Conservation (phyloP, 805 yeast species). For the Pichia rugopelliculosa region DNA sequence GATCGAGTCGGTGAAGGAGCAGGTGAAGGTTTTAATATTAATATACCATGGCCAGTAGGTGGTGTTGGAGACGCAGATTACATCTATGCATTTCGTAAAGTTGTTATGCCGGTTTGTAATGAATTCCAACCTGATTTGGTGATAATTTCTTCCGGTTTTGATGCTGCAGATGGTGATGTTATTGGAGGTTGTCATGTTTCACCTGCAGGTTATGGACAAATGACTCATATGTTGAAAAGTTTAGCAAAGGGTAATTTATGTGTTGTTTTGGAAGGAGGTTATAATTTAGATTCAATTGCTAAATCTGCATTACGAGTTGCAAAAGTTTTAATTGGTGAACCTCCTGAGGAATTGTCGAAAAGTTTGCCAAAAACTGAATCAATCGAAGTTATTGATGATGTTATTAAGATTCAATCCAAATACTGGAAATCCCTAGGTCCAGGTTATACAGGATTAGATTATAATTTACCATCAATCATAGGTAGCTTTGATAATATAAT, state of each 20-base stretch:
- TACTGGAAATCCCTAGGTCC: slow-evolving; percentile 84
- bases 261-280: slow-evolving; percentile 94
- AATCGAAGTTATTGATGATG: slow-evolving; percentile 73
- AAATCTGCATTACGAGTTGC: slow-evolving; percentile 88
- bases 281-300: slow-evolving; percentile 85
- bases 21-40: slow-evolving; percentile 84
- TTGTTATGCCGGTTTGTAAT: slow-evolving; percentile 78
- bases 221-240: slow-evolving; percentile 87
- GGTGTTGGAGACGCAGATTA: slow-evolving; percentile 97
- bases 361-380: slow-evolving; percentile 69
- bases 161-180: slow-evolving; percentile 97
- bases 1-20: slow-evolving; percentile 76
- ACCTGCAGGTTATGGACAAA: slow-evolving; percentile 93
- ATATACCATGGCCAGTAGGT: slow-evolving; percentile 87
- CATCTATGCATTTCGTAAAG: slow-evolving; percentile 78
- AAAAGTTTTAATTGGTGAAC: slow-evolving; percentile 86
- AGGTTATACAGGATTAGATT: slow-evolving; percentile 39
- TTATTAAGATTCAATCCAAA: slow-evolving; percentile 67
- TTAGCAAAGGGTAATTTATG: slow-evolving; percentile 84
- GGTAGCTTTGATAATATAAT: slow-evolving; percentile 29
- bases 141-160: slow-evolving; percentile 91
- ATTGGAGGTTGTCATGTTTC: slow-evolving; percentile 95
- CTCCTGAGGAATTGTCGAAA: slow-evolving; percentile 72
- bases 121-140: slow-evolving; percentile 93
- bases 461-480: slow-evolving; percentile 24